Conservation (phyloP, 2,329 filamentous ascomycete genomes). For the Cadophora gregata region DNA sequence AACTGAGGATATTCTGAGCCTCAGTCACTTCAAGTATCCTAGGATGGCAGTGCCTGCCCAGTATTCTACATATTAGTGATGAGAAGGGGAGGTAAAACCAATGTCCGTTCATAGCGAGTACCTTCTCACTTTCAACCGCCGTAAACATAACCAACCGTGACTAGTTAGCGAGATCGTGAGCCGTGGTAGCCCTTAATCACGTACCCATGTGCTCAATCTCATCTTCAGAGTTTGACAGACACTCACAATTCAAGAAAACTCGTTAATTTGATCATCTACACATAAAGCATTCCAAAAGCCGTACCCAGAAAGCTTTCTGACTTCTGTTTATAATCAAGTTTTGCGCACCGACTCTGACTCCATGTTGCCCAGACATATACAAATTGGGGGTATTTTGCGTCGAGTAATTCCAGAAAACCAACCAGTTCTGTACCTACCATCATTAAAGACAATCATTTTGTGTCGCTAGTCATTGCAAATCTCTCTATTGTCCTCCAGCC, state of each 20-base stretch:
- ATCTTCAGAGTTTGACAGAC: not conserved
- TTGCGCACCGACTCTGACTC: not conserved
- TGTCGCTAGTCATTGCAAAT: no score
- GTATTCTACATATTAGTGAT: not conserved
- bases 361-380: slow-evolving; percentile 11
- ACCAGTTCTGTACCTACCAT: not conserved
- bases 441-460: not conserved
- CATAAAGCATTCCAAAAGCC: not conserved
- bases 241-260: not conserved
- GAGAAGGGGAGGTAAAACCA: not conserved
- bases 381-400: slow-evolving; percentile 9
- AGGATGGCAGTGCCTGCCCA: not conserved
- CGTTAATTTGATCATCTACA: slow-evolving; percentile 4
- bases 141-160: no score
- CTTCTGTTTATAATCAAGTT: not conserved
- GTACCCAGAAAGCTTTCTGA: not conserved
- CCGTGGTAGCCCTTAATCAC: no score
- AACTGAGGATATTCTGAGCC: not conserved
- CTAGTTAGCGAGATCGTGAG: no score
- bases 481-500: no score
- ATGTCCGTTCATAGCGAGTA: no score
- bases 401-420: not conserved
- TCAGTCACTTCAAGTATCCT: not conserved
- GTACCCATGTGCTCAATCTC: no score
- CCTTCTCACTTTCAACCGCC: no score